A percentile compares a stretch with the other conserved stretches of the same genome.
Conservation (phyloP, 2,329 filamentous ascomycete genomes). For the Camptophora hylomeconis region DNA sequence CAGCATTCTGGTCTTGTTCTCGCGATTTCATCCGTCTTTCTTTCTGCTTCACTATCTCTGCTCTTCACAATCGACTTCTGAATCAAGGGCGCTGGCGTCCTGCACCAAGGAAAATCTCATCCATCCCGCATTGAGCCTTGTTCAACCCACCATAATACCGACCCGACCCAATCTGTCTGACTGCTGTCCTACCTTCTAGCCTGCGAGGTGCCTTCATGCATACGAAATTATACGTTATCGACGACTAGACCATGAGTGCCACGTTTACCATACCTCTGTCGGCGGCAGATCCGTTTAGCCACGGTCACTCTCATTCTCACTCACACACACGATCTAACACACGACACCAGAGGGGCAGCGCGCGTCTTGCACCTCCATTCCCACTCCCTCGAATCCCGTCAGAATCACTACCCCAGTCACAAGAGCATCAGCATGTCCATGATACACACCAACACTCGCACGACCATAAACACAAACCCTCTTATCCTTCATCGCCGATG, state of each 20-base stretch:
- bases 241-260: slow-evolving; percentile 13
- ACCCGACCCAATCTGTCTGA: too few species aligned
- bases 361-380: slow-evolving; percentile 13
- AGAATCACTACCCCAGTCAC: slow-evolving; percentile 19
- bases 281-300: slow-evolving; percentile 19
- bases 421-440: slow-evolving; percentile 22
- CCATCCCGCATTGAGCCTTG: too few species aligned
- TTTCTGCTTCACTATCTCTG: too few species aligned
- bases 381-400: slow-evolving; percentile 17
- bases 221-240: too few species aligned
- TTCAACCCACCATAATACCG: too few species aligned
- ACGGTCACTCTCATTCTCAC: slow-evolving; percentile 27
- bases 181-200: too few species aligned
- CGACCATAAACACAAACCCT: background rate
- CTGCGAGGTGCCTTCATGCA: too few species aligned
- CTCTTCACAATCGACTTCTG: too few species aligned
- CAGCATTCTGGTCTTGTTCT: too few species aligned
- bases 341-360: slow-evolving; percentile 9
- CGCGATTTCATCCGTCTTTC: too few species aligned
- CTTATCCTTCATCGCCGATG: background rate
- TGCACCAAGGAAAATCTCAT: too few species aligned
- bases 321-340: slow-evolving; percentile 19
- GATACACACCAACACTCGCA: slow-evolving; percentile 22
- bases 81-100: too few species aligned
- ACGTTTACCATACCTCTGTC: slow-evolving; percentile 19